phyloP scores from a whole-genome alignment of 345 rosid species.

The Populus nigra region DNA sequence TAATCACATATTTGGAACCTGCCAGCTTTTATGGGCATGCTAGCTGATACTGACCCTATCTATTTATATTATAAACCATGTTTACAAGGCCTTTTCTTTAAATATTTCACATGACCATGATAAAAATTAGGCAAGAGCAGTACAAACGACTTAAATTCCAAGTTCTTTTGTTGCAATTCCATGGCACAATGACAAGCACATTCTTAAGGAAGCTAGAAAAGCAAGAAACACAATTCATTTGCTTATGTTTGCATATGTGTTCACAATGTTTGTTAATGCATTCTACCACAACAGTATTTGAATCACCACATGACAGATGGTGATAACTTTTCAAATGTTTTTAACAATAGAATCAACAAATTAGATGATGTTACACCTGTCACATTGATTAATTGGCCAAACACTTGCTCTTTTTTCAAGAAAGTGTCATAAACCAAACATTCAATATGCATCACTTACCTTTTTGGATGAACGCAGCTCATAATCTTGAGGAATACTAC shows the following conservation, averaged over 20 bases:
- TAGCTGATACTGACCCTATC: background rate
- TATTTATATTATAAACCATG: background rate
- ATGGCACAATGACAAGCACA: background rate
- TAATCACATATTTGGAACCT: background rate
- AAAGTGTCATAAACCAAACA: background rate
- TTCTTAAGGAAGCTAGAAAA: background rate
- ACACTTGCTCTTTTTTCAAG: background rate
- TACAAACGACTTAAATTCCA: background rate
- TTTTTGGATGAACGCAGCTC: constrained; percentile 93
- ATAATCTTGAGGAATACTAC: constrained; percentile 73
- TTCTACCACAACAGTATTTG: background rate
- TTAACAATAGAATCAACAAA: background rate
- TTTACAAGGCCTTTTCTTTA: background rate
- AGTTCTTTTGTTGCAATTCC: background rate
- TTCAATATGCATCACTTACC: constrained; percentile 36
- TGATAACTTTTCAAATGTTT: background rate
- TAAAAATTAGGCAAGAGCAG: background rate
- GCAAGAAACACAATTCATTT: constrained; percentile 1
- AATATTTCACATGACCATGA: background rate
- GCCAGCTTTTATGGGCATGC: background rate
- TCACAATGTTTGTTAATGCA: background rate
- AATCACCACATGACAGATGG: background rate
- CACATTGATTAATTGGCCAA: background rate
- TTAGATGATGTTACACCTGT: background rate
- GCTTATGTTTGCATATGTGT: background rate